A percentile compares a stretch with the other conserved stretches of the same genome.
phyloP scores from a whole-genome alignment of 768 basidiomycete species.

The Suillus spraguei region DNA sequence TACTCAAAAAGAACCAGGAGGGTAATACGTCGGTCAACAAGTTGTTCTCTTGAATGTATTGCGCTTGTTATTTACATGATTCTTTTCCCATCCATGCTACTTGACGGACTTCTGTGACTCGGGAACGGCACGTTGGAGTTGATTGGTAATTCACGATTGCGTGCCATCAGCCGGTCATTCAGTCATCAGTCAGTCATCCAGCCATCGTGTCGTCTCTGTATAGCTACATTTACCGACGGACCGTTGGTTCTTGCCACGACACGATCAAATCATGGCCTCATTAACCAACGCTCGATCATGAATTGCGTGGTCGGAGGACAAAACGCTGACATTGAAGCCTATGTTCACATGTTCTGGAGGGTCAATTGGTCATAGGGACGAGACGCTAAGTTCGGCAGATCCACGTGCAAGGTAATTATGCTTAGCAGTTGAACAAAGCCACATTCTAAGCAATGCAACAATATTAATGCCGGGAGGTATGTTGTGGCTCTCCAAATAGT shows the following conservation, averaged over 20 bases:
- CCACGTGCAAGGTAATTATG: background rate
- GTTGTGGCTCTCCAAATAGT: background rate
- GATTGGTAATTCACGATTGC: background rate
- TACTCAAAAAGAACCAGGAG: conserved; percentile 96
- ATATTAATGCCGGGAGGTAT: background rate
- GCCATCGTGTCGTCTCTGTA: background rate
- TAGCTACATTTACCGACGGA: background rate
- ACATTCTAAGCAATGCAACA: background rate
- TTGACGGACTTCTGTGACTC: background rate
- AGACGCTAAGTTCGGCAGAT: background rate
- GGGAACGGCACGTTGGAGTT: background rate
- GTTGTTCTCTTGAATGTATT: conserved; percentile 71
- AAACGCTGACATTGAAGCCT: background rate
- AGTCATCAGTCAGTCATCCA: background rate
- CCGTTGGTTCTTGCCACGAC: background rate
- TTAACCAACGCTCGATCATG: background rate
- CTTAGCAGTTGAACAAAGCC: background rate
- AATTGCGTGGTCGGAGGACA: background rate
- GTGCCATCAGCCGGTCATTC: background rate
- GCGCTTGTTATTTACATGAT: conserved; percentile 2
- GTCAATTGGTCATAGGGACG: background rate
- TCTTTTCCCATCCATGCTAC: background rate
- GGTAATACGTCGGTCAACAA: conserved; percentile 94
- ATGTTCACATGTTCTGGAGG: background rate
- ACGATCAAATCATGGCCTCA: background rate